phyloP scores from a whole-genome alignment of 768 basidiomycete genomes.

The Boletus eberwhitei region DNA sequence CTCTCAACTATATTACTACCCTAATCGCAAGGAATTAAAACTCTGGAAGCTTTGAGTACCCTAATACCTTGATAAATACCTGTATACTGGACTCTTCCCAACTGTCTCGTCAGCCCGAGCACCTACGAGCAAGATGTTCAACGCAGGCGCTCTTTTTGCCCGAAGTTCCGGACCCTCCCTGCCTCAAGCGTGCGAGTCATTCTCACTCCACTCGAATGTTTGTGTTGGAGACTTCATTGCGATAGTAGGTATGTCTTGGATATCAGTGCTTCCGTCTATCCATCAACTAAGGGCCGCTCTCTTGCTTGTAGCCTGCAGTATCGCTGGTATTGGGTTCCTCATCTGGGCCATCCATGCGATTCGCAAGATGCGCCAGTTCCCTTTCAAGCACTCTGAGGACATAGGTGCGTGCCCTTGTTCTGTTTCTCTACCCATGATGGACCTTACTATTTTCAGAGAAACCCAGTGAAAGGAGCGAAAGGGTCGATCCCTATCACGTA shows the following conservation, averaged over 20 bases:
- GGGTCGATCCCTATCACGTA: conserved; percentile 5
- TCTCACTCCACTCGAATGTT: conserved; percentile 8
- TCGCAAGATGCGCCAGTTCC: conserved; percentile 17
- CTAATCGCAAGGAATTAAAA: not conserved
- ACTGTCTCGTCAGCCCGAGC: not conserved
- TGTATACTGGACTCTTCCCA: not conserved
- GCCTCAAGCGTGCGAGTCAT: conserved; percentile 10
- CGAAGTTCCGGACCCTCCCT: not conserved
- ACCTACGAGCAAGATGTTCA: conserved; percentile 4
- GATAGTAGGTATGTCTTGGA: conserved; percentile 18
- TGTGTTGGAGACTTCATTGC: conserved; percentile 24
- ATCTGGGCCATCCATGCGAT: conserved; percentile 20
- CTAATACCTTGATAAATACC: not conserved
- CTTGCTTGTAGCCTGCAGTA: conserved; percentile 10
- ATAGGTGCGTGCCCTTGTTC: not conserved
- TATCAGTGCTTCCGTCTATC: not conserved
- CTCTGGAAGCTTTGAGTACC: not conserved
- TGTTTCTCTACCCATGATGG: not conserved
- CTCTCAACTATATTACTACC: not conserved
- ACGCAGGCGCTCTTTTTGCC: not conserved
- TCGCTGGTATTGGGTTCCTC: conserved; percentile 19
- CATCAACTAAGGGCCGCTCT: not conserved
- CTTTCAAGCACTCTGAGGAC: conserved; percentile 1
- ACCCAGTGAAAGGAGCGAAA: not conserved
- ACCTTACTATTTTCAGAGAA: conserved; percentile 2